A percentile compares a stretch with the other conserved stretches of the same genome.
These are phyloP conservation scores for Plantago ovata DNA, from an alignment of 257 asterid species.

Conservation along the genomic window DNA sequence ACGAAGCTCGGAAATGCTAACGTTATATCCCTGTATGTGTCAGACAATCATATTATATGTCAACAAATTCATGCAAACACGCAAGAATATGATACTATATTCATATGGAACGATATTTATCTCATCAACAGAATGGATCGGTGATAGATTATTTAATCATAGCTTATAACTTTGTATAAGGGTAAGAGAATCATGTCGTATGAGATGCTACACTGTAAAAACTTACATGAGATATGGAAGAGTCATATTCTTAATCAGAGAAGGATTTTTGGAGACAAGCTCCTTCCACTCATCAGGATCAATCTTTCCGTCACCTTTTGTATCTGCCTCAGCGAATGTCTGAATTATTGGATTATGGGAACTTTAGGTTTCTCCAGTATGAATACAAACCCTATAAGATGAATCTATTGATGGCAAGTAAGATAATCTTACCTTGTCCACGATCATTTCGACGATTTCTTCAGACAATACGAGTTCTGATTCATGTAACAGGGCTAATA, in stretches of 20 bases:
- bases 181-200: too few relatives aligned
- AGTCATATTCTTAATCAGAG: constrained; percentile 86
- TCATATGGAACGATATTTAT: too few relatives aligned
- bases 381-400: too few relatives aligned
- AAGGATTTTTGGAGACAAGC: constrained; percentile 70
- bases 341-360: constrained; percentile 12
- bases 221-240: constrained; percentile 79
- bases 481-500: constrained; percentile 44
- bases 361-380: neutral
- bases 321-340: constrained; percentile 63
- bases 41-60: neutral
- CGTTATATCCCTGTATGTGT: neutral
- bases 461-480: constrained; percentile 52
- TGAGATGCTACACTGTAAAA: too few relatives aligned
- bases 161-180: too few relatives aligned
- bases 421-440: constrained; percentile 34
- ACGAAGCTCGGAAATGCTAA: constrained; percentile 1
- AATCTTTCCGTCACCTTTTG: constrained; percentile 76
- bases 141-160: too few relatives aligned
- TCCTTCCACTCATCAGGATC: constrained; percentile 85
- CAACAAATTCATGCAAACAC: too few relatives aligned
- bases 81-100: too few relatives aligned
- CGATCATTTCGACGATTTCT: constrained; percentile 44
- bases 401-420: neutral
- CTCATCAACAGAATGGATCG: too few relatives aligned